Evolutionary conservation across 2,329 filamentous ascomycete species (phyloP), one percentile per base, ranked within the genome.

Genomic region (Nemania bipapillata): DNA sequence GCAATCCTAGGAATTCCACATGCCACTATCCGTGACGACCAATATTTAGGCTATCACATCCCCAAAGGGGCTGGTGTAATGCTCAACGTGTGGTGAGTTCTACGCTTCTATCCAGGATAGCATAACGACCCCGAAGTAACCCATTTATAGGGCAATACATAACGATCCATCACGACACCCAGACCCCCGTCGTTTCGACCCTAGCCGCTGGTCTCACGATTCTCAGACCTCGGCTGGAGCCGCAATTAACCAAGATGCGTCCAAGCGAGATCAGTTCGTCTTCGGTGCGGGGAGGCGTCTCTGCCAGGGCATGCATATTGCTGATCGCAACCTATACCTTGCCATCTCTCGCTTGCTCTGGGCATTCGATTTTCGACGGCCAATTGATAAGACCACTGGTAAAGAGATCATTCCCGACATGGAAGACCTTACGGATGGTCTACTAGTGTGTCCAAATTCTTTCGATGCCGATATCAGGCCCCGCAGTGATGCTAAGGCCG

Each of bases 261-360:
- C 70, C 9, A 72, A 77, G 53, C 71, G 76, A 1, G 77, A 78
- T 32, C 75, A 78, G 30, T 78, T 73, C 30, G 54, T 69, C n/a
- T 78, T 77, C 40, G 76, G 76, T 2, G 73, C 75, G 2, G 75
- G 75, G 4, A 69, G 75, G 9, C 73, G 76, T 1, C 81, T 88
- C 37, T 90, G 88, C 72, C 86, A 84, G 1, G 88, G 69, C 0
- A 76, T 73, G 61, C 75, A 76, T 50, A 74, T 79, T 26, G 74
- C 74, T 5, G 78, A 79, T 30, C 62, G 74, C 8, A 78, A 76
- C 60, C 70, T 82, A 6, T 70, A 74, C 49, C 73, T 80, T 15
- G 74, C 79, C 52, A 79, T 83, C n/a, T 79, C 84, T 2, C 79
- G 83, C 3, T 78, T 86, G n/a, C 74, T 86, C 20, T 86, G 84